phyloP scores from a whole-genome alignment of 139 green algal genomes.

The Trebouxia sp. region DNA sequence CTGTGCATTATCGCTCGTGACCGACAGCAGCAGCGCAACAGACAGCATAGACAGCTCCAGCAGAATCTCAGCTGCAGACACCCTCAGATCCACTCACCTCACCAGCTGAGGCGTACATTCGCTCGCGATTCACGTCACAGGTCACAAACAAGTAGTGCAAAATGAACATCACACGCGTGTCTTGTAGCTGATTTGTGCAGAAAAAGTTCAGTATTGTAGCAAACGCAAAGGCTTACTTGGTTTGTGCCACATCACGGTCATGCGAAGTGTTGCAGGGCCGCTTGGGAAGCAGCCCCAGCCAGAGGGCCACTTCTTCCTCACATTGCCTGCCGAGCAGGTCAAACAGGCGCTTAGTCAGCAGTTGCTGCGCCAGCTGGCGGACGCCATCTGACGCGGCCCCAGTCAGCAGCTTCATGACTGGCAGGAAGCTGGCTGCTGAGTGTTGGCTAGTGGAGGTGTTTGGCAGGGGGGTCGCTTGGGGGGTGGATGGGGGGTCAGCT shows the following conservation, averaged over 20 bases:
- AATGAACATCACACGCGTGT: no score
- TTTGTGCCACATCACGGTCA: not conserved
- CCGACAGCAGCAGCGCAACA: no score
- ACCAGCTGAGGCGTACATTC: no score
- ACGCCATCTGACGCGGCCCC: constrained; percentile 15
- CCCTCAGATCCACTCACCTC: no score
- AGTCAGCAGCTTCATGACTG: constrained; percentile 29
- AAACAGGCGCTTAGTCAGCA: constrained; percentile 27
- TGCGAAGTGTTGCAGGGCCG: not conserved
- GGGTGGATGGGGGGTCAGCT: not conserved
- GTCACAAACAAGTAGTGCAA: no score
- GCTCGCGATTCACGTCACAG: no score
- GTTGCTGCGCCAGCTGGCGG: not conserved
- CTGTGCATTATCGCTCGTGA: no score
- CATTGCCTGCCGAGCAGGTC: constrained; percentile 24
- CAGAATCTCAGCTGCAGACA: no score
- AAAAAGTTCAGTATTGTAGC: no score
- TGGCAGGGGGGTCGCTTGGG: not conserved
- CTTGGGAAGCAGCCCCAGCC: constrained; percentile 44
- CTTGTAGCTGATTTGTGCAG: no score
- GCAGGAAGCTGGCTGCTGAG: constrained; percentile 23
- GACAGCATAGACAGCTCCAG: no score
- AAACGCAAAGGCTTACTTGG: not conserved
- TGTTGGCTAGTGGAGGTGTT: not conserved
- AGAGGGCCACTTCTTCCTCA: constrained; percentile 43